Base-by-base conservation (phyloP, 805 yeast species). In the Metschnikowia picachoensis region DNA sequence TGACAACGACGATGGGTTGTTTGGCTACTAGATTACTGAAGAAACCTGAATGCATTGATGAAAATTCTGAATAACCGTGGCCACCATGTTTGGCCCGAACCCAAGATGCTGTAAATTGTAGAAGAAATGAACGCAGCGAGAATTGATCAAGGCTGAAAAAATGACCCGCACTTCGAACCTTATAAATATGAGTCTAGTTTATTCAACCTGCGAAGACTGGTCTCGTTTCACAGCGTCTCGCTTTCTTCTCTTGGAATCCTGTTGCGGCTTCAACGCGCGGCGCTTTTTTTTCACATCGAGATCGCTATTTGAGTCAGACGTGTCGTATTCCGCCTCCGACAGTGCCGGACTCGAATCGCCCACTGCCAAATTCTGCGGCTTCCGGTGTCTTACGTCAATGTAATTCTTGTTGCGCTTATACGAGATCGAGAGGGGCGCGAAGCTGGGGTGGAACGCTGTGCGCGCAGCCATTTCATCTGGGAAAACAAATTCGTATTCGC, bases 1-100 rank as follows among this genome's bases (percentile, higher is more conserved):
- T 57, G 94, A 83, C 46, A 70, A 71, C 53, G 74, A 73, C 20
- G 80, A 72, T 52, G 80, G 81, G 48, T 60, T 78, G 60, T 69
- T 73, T 64, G 70, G 70, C 47, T 68, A 71, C 52, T 70, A 60
- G 31, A 6, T 9, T n/a, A 35, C 8, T 16, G 12, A 16, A n/a
- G 15, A 12, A 46, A 37, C 29, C 30, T 39, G 37, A 36, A 46
- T 46, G 52, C 49, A 43, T 43, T 43, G 41, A 48, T 34, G 50
- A 37, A 29, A 35, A 35, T n/a, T 17, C 39, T 10, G n/a, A n/a
- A 33, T 35, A 31, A 33, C 36, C 36, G 36, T 33, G 17, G 36
- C 17, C 36, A 15, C 36, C 17, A 6, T 20, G 20, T 20, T 20
- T 20, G 20, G 20, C 20, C 20, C 4, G 20, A 20, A 20, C 20